Evolutionary conservation across 2,329 filamentous ascomycete genomes (phyloP).

Genomic region (Microdochium bolleyi): DNA sequence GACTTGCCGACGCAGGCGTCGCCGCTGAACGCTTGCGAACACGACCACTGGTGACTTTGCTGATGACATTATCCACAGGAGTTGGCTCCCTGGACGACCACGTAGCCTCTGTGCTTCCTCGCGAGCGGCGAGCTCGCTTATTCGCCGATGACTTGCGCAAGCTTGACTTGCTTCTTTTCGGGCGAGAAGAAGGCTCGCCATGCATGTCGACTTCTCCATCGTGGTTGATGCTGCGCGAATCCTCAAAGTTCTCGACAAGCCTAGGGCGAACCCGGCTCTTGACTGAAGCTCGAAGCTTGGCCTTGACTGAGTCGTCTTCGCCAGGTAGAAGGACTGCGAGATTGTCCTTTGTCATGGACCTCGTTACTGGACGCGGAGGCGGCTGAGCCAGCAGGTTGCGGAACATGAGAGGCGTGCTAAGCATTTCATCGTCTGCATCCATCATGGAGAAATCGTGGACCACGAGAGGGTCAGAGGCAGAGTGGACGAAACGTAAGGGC

Average conservation of each 20-base stretch:
- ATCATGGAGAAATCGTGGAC: background rate
- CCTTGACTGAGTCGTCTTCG: background rate
- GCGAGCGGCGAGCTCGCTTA: background rate
- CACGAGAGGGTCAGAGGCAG: background rate
- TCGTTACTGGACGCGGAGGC: background rate
- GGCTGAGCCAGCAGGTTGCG: background rate
- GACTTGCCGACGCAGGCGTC: background rate
- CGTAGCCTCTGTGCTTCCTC: background rate
- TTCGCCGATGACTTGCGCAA: background rate
- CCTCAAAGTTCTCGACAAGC: background rate
- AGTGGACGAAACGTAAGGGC: too few species aligned
- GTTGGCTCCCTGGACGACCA: background rate
- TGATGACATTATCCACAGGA: background rate
- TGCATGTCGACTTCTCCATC: background rate
- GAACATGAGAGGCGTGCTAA: background rate
- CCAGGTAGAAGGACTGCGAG: background rate
- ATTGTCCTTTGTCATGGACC: background rate
- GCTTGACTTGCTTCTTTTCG: background rate
- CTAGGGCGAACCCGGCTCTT: background rate
- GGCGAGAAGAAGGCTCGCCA: background rate
- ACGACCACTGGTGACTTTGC: background rate
- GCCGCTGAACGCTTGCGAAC: background rate
- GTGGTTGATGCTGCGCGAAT: background rate
- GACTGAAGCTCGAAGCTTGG: background rate
- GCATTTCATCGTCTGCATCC: background rate